phyloP scores from a whole-genome alignment of 805 yeast species.

The Candida gorgasii region DNA sequence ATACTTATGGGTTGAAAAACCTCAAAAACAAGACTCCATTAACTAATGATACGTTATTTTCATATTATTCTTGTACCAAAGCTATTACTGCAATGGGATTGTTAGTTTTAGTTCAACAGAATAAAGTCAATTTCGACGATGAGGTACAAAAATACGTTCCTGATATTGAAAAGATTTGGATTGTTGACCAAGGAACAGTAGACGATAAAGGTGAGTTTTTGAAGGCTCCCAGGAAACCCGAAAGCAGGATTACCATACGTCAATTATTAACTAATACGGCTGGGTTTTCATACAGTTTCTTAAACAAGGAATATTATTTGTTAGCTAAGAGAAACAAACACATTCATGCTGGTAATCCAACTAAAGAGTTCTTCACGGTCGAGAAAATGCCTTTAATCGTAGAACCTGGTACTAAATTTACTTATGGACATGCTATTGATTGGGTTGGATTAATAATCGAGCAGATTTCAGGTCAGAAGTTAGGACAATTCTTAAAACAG shows the following conservation, averaged over 20 bases:
- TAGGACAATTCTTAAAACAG: constrained; percentile 33
- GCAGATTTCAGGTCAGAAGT: constrained; percentile 29
- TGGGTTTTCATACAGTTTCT: constrained; percentile 37
- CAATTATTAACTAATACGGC: constrained; percentile 33
- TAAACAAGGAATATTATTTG: constrained; percentile 28
- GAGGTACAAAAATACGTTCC: constrained; percentile 38
- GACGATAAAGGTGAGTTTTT: constrained; percentile 24
- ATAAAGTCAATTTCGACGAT: constrained; percentile 31
- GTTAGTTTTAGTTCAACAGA: constrained; percentile 34
- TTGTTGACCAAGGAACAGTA: constrained; percentile 28
- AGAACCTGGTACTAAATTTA: constrained; percentile 42
- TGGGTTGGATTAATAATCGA: constrained; percentile 41
- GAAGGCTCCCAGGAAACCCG: constrained; percentile 25
- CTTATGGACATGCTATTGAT: constrained; percentile 39
- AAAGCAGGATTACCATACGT: constrained; percentile 24
- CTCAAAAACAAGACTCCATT: constrained; percentile 17
- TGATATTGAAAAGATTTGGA: constrained; percentile 25
- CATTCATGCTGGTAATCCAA: constrained; percentile 18
- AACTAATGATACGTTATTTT: constrained; percentile 19
- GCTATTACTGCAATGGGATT: constrained; percentile 37
- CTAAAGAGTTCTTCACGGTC: constrained; percentile 24
- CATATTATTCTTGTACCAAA: constrained; percentile 33
- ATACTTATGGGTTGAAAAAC: constrained; percentile 23
- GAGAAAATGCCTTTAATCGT: constrained; percentile 27
- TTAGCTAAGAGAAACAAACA: constrained; percentile 15